Percentiles rank a stretch among this genome's conserved stretches.
Conservation (phyloP, 495 filamentous ascomycete genomes). For the Daldinia grandis region DNA sequence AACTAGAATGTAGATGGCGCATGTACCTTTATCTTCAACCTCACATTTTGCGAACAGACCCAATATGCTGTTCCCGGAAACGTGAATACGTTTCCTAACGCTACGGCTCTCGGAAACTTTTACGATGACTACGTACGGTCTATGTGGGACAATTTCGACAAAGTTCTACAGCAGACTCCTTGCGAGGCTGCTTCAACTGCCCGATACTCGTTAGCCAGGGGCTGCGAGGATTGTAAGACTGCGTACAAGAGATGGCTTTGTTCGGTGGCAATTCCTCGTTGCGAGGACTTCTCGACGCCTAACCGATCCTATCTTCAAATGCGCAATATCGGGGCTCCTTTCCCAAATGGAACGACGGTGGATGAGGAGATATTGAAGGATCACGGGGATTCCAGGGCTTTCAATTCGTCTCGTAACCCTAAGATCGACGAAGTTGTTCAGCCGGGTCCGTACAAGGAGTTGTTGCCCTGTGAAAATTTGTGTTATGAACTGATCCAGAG, state of each 20-base stretch:
- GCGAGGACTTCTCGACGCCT: conserved; percentile 75
- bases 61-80: conserved; percentile 92
- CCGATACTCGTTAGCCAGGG: conserved; percentile 81
- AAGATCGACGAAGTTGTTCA: conserved; percentile 73
- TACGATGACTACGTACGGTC: conserved; percentile 72
- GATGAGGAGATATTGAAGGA: conserved; percentile 41
- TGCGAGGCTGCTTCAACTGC: conserved; percentile 74
- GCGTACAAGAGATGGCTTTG: conserved; percentile 97
- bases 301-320: conserved; percentile 63
- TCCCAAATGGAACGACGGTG: conserved; percentile 71
- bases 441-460: conserved; percentile 93
- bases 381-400: conserved; percentile 39
- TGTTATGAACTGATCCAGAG: conserved; percentile 84
- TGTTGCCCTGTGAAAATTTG: conserved; percentile 83
- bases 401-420: conserved; percentile 68
- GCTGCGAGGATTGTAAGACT: conserved; percentile 75
- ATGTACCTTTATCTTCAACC: conserved; percentile 84
- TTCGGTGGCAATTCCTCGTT: conserved; percentile 89
- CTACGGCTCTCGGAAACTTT: conserved; percentile 62
- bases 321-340: conserved; percentile 72
- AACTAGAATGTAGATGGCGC: conserved; percentile 38
- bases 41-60: conserved; percentile 83
- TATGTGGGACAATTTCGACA: conserved; percentile 77
- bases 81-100: conserved; percentile 59
- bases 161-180: conserved; percentile 81